Evolutionary conservation across 805 yeast genomes (phyloP).

Genomic region (Maudiozyma barnettii): DNA sequence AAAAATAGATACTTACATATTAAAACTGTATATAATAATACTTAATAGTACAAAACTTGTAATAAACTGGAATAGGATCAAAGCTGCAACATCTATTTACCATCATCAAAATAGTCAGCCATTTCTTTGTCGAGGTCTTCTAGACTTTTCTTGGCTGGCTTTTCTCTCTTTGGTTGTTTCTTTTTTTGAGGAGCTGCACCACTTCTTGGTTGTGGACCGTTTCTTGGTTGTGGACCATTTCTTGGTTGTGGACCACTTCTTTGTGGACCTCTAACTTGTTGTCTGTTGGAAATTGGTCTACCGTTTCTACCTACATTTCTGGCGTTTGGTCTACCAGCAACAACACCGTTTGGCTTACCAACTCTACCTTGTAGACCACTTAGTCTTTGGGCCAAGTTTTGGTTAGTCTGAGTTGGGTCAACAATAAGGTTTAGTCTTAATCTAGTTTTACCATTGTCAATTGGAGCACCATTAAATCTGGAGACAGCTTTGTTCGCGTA

Average conservation of each 20-base stretch:
- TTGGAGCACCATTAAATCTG: slow-evolving; percentile 85
- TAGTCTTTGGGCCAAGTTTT: slow-evolving; percentile 60
- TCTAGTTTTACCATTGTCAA: slow-evolving; percentile 74
- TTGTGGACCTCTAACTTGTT: slow-evolving; percentile 7
- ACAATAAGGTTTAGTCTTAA: slow-evolving; percentile 74
- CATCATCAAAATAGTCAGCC: slow-evolving; percentile 79
- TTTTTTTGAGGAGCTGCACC: slow-evolving; percentile 26
- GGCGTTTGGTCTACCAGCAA: slow-evolving; percentile 1
- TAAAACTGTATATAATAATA: neutral
- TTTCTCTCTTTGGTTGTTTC: slow-evolving; percentile 30
- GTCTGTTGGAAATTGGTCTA: slow-evolving; percentile 2
- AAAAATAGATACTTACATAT: neutral
- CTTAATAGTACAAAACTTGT: neutral
- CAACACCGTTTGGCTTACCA: slow-evolving; percentile 1
- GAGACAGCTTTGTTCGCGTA: slow-evolving; percentile 72
- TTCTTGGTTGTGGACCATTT: slow-evolving; percentile 1
- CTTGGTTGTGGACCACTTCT: neutral
- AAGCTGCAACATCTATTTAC: slow-evolving; percentile 9
- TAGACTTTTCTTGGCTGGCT: slow-evolving; percentile 59
- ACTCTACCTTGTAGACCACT: slow-evolving; percentile 27
- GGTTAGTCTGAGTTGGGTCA: slow-evolving; percentile 64
- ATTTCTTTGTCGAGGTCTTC: slow-evolving; percentile 96
- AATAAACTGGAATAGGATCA: neutral
- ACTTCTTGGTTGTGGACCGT: slow-evolving; percentile 7
- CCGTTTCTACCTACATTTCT: slow-evolving; percentile 4